These are phyloP conservation scores for Aureobasidium pullulans DNA, from an alignment of 2,329 filamentous ascomycete species.

Conservation along the genomic window DNA sequence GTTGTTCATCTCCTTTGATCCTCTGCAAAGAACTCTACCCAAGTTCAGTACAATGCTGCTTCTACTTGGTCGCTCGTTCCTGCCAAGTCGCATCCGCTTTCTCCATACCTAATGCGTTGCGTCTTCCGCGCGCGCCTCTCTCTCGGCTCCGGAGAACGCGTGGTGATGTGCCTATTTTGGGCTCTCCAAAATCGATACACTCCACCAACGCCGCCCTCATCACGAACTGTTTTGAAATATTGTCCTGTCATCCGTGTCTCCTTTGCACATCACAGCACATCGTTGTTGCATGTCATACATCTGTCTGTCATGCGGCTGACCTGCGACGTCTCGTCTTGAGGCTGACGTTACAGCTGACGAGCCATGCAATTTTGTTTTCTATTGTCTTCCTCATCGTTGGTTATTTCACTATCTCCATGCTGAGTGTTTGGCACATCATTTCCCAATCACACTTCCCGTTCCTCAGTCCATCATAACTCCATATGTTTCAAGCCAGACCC, in stretches of 20 bases:
- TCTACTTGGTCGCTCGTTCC: not conserved
- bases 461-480: too few relatives aligned
- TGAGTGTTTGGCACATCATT: too few relatives aligned
- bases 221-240: not conserved
- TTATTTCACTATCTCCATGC: too few relatives aligned
- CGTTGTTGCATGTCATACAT: not conserved
- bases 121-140: not conserved
- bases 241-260: not conserved
- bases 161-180: not conserved
- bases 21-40: not conserved
- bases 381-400: not conserved
- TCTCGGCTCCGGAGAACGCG: not conserved
- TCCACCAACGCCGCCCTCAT: not conserved
- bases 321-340: not conserved
- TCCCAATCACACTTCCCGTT: too few relatives aligned
- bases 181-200: not conserved
- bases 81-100: constrained; percentile 1
- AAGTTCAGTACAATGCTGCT: not conserved
- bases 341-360: not conserved
- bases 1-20: not conserved
- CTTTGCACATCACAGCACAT: not conserved
- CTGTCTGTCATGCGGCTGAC: not conserved
- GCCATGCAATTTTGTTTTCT: not conserved
- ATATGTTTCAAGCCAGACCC: too few relatives aligned
- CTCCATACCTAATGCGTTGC: not conserved